Base-by-base conservation (phyloP, 2,329 filamentous ascomycete species). In the Pseudocercospora cruenta region DNA sequence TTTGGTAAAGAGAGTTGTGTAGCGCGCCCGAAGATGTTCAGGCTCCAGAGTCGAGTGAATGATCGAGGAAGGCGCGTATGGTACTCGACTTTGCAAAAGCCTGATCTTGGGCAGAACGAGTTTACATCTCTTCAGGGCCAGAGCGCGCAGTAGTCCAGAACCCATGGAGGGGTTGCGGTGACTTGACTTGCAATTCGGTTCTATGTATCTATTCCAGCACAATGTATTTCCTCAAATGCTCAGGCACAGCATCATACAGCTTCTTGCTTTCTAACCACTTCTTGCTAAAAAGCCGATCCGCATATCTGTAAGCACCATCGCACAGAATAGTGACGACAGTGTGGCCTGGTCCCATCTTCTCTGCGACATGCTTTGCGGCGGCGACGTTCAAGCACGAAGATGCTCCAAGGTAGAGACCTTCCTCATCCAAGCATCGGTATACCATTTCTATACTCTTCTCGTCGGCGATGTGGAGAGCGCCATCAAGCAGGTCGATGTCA, bases 361-460 rank as follows among this genome's bases (percentile, higher is more conserved):
- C 89, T 0, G 95, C 95, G 31, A 97, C 90, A 81, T 98, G 92
- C 82, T 94, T 93, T 16, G 95, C 95, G 0, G 95, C 95, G 6
- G 94, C 95, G 14, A 99, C 95, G 77, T 99, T 99, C 75, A 99
- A 83, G 66, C 92, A 91, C 24, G 92, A 96, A 81, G 93, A 97
- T 43, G 95, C 95, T 69, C 95, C 95, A 1, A 99, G 85, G 79
- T 99, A 99, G 60, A 99, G 82, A 1, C 95, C 95, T 78, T 99
- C 95, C 81, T 98, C 93, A 75, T 98, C 94, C 69, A 99, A 83
- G 77, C 94, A 97, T 70, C 94, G 85, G 82, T 98, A 99, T 53
- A 99, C 93, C 95, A 97, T 98, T 80, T 92, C 92, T 72, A 99
- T 94, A 75, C 90, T 96, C 87, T 96, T 94, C 82, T 95, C 93